Evolutionary conservation across 78 protist genomes (phyloP), one percentile per base, ranked within the genome.

Genomic region (Pigoraptor vietnamica): DNA sequence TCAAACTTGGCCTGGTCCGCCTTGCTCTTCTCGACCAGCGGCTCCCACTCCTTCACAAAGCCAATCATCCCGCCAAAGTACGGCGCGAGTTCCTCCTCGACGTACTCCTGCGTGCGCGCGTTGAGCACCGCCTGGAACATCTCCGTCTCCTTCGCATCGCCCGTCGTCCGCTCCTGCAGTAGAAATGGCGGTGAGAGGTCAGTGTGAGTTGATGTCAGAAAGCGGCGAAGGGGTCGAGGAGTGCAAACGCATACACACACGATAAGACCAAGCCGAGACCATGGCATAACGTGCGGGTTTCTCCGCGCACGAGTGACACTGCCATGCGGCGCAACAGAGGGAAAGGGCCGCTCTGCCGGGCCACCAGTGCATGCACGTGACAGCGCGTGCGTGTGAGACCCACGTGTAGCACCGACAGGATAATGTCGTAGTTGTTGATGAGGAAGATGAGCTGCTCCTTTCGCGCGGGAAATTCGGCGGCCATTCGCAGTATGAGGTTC

Each of bases 371-470:
- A 14, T 19, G n/a, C 19, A 10, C 2, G 89, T 23, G 21, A 21
- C 38, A 35, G 6, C 38, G 87, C 1, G 87, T 1, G 87, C 35
- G 24, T 34, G 87, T 23, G 34, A 34, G 1, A 36, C 89, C 24
- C 24, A 19, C 33, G 56, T 38, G 39, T 25, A 87, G 23, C 39
- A n/a, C 0, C 23, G 86, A 0, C 24, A 81, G 82, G 24, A 91
- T 67, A 21, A 91, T 9, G 82, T 91, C 93, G 40, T 88, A 88
- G 89, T 88, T 91, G 91, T 91, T 91, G 89, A 91, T 88, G 32
- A 91, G 88, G 48, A 91, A 88, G 19, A 55, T 39, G 29, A 89
- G 79, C 37, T 79, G 88, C 9, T 29, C 37, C 82, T 79, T 87
- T 37, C 33, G 86, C 21, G 24, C 0, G 24, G 35, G 0, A 34